A percentile compares a stretch with the other conserved stretches of the same genome.
phyloP scores from a whole-genome alignment of 73 alveolate genomes.

The Tetrahymena elliotti region DNA sequence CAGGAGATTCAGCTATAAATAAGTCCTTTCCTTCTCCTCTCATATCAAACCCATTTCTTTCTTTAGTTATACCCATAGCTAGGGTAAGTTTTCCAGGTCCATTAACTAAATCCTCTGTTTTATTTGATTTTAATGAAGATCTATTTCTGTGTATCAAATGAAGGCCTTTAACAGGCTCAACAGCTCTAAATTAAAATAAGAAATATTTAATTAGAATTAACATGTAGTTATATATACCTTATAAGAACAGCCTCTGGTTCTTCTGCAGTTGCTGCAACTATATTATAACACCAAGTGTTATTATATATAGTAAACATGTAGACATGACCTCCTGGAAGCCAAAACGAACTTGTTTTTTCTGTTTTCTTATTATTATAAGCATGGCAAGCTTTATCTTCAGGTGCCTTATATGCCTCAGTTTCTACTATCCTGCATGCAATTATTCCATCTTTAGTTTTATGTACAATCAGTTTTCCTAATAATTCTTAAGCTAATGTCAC shows the following conservation, averaged over 20 bases:
- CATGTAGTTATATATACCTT: neutral
- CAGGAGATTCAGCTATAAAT: neutral
- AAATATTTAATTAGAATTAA: neutral
- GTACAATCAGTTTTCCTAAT: neutral
- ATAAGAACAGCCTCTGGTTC: neutral
- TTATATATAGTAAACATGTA: neutral
- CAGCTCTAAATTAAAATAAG: neutral
- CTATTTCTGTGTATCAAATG: neutral
- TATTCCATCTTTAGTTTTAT: neutral
- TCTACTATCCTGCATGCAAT: conserved; percentile 3
- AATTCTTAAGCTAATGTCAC: neutral
- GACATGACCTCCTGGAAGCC: neutral
- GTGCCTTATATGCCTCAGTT: conserved; percentile 4
- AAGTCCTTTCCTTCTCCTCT: neutral
- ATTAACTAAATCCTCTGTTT: neutral
- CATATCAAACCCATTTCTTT: neutral
- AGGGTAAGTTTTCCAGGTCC: neutral
- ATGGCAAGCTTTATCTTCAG: conserved; percentile 9
- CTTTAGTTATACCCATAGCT: neutral
- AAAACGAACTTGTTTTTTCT: neutral
- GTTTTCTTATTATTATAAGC: conserved; percentile 2
- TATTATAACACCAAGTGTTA: neutral
- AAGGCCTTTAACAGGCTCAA: neutral
- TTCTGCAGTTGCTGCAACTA: neutral
- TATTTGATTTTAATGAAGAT: neutral